Base-by-base conservation (phyloP, 371 early-diverging fungal species). In the Saksenaea oblongispora region DNA sequence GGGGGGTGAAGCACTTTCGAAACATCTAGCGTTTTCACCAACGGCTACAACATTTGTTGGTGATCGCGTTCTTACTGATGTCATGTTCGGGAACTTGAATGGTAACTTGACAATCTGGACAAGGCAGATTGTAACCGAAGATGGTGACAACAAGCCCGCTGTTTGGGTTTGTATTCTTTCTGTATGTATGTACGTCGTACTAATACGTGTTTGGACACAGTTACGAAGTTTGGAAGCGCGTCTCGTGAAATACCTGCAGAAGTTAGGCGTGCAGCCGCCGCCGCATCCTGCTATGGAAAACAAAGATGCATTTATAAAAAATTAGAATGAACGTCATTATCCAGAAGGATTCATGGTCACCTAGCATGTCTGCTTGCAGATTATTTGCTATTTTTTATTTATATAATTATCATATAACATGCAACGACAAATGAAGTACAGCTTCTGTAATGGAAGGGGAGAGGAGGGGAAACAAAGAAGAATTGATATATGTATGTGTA, bases 41-140 rank as follows among this genome's bases (percentile, higher is more conserved):
- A 26, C 51, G 0, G 65, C 86, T 51, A 80, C 93, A 9, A 93
- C 89, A 0, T 84, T 96, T 54, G 90, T 95, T 0, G 98, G 98
- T 7, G 98, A 97, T 66, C 87, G 98, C 2, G 74, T 95, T 17
- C 66, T 93, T 24, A 98, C 98, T 0, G 98, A 98, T 63, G 77
- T 96, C 0, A 78, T 93, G 5, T 91, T 91, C 84, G 98, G 92
- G 0, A 95, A 95, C 64, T 65, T 79, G 35, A 79, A 85, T 35
- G 95, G 93, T 34, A 85, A 91, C 69, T 51, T 85, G 14, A 89
- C 93, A 0, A 87, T 96, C 18, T 85, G 91, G 74, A 89, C 88
- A 1, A 75, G 65, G 1, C 68, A 90, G n/a, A 84, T 94, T 3
- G 75, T 95, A 24, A 86, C 92, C 0, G 84, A 83, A 44, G 63